These are phyloP conservation scores for Forsythia suspensa DNA, from an alignment of 257 asterid genomes.

Conservation along the genomic window DNA sequence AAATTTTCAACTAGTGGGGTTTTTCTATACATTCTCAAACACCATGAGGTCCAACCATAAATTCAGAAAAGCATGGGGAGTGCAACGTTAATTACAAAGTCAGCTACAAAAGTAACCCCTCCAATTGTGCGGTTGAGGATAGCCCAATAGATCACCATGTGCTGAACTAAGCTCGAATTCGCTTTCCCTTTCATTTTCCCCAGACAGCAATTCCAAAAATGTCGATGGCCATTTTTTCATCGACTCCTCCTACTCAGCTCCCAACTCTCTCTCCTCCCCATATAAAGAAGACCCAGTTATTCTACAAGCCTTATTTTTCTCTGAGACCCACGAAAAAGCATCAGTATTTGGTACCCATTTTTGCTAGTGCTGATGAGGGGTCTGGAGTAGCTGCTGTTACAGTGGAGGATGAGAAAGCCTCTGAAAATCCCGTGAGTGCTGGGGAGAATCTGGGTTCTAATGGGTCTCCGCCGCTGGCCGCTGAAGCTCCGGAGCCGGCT, in stretches of 20 bases:
- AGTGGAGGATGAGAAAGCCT: constrained; percentile 30
- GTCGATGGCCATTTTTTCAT: constrained; percentile 63
- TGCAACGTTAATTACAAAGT: neutral
- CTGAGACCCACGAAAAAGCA: constrained; percentile 30
- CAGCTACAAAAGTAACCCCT: neutral
- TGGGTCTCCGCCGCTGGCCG: constrained; percentile 46
- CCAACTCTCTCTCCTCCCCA: constrained; percentile 41
- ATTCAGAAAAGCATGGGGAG: neutral
- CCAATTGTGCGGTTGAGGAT: neutral
- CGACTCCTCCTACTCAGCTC: constrained; percentile 42
- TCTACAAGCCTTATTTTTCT: constrained; percentile 28
- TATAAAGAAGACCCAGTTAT: constrained; percentile 29
- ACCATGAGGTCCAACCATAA: neutral
- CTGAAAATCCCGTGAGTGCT: constrained; percentile 8
- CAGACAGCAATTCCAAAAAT: constrained; percentile 19
- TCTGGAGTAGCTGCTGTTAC: constrained; percentile 42
- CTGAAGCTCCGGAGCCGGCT: constrained; percentile 27
- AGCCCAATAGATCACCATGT: neutral
- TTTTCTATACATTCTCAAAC: neutral
- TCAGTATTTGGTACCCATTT: constrained; percentile 24
- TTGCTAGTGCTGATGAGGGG: constrained; percentile 47
- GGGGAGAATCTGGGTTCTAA: constrained; percentile 47
- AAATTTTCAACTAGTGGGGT: neutral
- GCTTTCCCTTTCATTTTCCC: neutral
- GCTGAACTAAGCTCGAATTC: neutral